Base-by-base conservation (phyloP, 768 basidiomycete genomes). In the Tephrocybe sp. region DNA sequence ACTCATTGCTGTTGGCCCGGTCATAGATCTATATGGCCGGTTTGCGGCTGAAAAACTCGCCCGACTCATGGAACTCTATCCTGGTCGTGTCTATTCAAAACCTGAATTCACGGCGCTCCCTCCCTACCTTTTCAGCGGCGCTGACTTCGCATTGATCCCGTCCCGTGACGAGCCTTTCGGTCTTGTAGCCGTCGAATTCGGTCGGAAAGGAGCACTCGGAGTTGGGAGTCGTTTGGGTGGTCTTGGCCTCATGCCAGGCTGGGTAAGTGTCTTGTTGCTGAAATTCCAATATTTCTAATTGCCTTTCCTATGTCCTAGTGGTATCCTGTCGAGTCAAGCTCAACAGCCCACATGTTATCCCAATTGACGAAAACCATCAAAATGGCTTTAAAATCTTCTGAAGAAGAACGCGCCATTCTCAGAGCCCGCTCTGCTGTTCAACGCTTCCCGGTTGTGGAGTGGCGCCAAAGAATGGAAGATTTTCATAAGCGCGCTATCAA, bases 111-210 rank as follows among this genome's bases (percentile, higher is more conserved):
- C 94, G 12, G 87, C 90, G 1, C 73, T 97, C 21, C 94, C 94
- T 1, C 92, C 94, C 0, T 97, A 90, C 66, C 70, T 97, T 48
- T 97, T 97, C 74, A 87, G 87, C 57, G 94, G 94, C 59, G 94
- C 94, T 33, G 94, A 97, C 65, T 97, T 97, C 55, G 94, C 94
- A 24, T 69, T 97, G 52, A 97, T 97, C 58, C 94, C 94, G 11
- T 95, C 94, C 45, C 87, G 94, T 67, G 94, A 97, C 62, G 94
- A 97, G 61, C 94, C 94, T 2, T 97, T 97, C 69, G 94, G 94
- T 71, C 72, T 97, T 38, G 93, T 95, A 24, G 93, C 94, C 44
- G 94, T 97, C 57, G 94, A 95, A 65, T 97, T 97, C 69, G 94
- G 94, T 66, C 76, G 94, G 57, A 97, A 95, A 68, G 94, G 94